A percentile compares a stretch with the other conserved stretches of the same genome.
Conservation (phyloP, 1,139 yeast genomes). For the Kurtzmaniella quercitrusa region DNA sequence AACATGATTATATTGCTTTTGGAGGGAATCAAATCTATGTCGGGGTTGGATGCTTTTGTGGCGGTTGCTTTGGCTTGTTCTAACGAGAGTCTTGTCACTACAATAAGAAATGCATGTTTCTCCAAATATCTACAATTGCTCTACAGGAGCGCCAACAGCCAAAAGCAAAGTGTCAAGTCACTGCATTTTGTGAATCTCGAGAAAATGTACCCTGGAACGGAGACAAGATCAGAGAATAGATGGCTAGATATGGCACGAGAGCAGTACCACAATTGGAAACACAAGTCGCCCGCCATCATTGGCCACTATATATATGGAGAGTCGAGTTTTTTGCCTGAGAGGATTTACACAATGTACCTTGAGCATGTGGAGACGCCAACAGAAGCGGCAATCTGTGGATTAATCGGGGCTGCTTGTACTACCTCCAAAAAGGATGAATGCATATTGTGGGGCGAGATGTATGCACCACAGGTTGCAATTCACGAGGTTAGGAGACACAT, state of each 20-base stretch:
- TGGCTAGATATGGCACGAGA: neutral
- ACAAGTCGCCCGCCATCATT: slow-evolving; percentile 21
- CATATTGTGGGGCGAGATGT: slow-evolving; percentile 43
- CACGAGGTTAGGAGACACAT: slow-evolving; percentile 47
- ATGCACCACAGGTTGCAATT: slow-evolving; percentile 60
- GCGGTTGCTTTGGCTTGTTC: neutral
- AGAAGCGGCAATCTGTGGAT: slow-evolving; percentile 37
- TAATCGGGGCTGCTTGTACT: slow-evolving; percentile 34
- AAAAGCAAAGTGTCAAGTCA: neutral
- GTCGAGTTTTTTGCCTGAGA: slow-evolving; percentile 30
- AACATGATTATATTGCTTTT: slow-evolving; percentile 26
- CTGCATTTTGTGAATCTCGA: neutral
- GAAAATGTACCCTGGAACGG: neutral
- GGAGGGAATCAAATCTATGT: slow-evolving; percentile 21
- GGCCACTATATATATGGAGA: slow-evolving; percentile 47
- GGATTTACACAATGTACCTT: slow-evolving; percentile 31
- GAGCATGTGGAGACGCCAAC: slow-evolving; percentile 24
- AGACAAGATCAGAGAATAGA: neutral
- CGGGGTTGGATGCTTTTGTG: slow-evolving; percentile 18
- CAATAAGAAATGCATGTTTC: slow-evolving; percentile 12
- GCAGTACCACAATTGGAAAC: slow-evolving; percentile 1
- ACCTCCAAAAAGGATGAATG: slow-evolving; percentile 13
- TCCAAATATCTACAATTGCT: slow-evolving; percentile 28
- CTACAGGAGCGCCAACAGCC: slow-evolving; percentile 8
- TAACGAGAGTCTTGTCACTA: slow-evolving; percentile 2